Evolutionary conservation across 2,329 filamentous ascomycete species (phyloP), one percentile per base, ranked within the genome.

Genomic region (Diplodia seriata): DNA sequence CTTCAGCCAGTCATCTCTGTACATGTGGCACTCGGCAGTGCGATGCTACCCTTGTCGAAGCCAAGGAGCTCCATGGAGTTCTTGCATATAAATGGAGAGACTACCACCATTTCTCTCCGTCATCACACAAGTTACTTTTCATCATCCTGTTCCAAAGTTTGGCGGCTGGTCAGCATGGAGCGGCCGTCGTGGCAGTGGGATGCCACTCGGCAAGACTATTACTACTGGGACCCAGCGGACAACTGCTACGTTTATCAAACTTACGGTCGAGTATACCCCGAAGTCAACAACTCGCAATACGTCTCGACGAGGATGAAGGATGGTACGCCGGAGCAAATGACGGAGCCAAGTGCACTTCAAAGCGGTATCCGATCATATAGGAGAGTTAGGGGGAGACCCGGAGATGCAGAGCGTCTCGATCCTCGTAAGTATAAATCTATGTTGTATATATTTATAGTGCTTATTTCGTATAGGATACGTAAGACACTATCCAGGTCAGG

Each of bases 341-440:
- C 65, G 14, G 65, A 67, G 31, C 54, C 29, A 5, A 20, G 20
- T 1, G 65, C 47, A 7, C 47, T 67, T 18, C 40, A 8, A 40
- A 23, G n/a, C 7, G 65, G 65, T 7, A 67, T 67, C 3, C 59
- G 43, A n/a, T 43, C 65, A 15, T 33, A 40, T 23, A 67, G 33
- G 11, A 49, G 26, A 50, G 23, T 67, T 3, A 14, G 55, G 11
- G 55, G 36, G 8, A 51, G 54, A 6, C 29, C 54, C 8, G 65
- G 65, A 1, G 65, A 67, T 3, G 23, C 29, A 2, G 66, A 67
- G 15, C 20, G 23, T 7, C 47, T 67, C 33, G 66, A 62, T 31
- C 66, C 55, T 12, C 33, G 62, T 65, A 43, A 62, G 66, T 67
- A 29, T 9, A 15, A 49, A 26, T 18, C 31, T 15, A 3, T 4